Evolutionary conservation across 352 stramenopile species (phyloP).

Genomic region (Phytopythium boreale): DNA sequence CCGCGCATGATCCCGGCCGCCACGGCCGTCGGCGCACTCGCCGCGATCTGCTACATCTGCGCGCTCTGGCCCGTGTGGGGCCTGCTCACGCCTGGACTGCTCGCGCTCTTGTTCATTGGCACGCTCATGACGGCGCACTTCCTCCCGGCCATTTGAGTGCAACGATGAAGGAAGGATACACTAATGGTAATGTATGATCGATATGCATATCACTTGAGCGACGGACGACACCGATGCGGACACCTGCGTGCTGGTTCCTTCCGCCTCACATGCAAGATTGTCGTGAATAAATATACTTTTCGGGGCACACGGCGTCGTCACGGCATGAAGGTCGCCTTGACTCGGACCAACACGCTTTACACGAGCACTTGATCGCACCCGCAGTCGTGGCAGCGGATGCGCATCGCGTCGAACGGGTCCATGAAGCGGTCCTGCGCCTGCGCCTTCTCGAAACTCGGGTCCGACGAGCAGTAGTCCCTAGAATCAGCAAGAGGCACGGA

Average conservation of each 20-base stretch:
- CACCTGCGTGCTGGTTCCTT: no score
- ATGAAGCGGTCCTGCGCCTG: conserved; percentile 8
- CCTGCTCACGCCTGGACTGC: conserved; percentile 87
- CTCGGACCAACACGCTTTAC: not conserved
- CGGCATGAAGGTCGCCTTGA: not conserved
- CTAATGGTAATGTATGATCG: conserved; percentile 10
- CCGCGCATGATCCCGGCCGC: conserved; percentile 89
- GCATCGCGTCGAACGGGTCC: conserved; percentile 29
- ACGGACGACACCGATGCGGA: not conserved
- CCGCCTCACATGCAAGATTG: not conserved
- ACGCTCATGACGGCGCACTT: conserved; percentile 94
- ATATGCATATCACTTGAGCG: not conserved
- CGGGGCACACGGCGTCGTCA: not conserved
- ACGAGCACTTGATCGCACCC: conserved; percentile 27
- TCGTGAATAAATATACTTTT: conserved; percentile 26
- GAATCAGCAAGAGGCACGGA: not conserved
- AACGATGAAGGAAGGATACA: not conserved
- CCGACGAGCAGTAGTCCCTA: conserved; percentile 41
- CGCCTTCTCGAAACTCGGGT: conserved; percentile 53
- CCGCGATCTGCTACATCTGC: conserved; percentile 72
- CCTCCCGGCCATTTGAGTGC: conserved; percentile 75
- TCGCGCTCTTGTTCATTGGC: conserved; percentile 88
- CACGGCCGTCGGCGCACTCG: conserved; percentile 66
- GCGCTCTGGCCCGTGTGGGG: conserved; percentile 92
- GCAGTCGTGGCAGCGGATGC: conserved; percentile 36